A percentile compares a stretch with the other conserved stretches of the same genome.
Conservation (phyloP, 371 early-diverging fungal species). For the Mortierella sp. region DNA sequence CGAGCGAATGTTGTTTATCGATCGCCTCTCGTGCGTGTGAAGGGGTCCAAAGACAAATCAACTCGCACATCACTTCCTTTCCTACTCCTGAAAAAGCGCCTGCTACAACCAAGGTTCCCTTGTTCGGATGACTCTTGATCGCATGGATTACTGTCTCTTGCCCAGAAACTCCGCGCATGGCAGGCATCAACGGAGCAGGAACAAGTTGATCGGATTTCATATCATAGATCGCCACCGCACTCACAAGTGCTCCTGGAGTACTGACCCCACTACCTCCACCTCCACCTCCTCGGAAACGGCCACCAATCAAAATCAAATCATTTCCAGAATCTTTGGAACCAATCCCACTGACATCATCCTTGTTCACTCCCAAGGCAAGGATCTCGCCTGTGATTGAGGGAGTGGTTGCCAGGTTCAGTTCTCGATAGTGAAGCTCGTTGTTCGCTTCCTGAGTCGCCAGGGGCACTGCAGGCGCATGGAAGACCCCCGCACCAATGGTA, state of each 20-base stretch:
- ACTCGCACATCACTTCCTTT: slow-evolving; percentile 52
- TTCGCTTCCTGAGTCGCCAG: not conserved
- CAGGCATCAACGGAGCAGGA: slow-evolving; percentile 8
- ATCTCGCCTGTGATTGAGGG: slow-evolving; percentile 20
- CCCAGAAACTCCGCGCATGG: slow-evolving; percentile 5
- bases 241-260: not conserved
- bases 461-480: slow-evolving; percentile 10
- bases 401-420: slow-evolving; percentile 4
- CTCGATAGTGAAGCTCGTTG: slow-evolving; percentile 6
- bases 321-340: slow-evolving; percentile 11
- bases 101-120: slow-evolving; percentile 55
- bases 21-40: slow-evolving; percentile 22
- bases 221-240: not conserved
- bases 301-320: slow-evolving; percentile 64
- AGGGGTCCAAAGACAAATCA: slow-evolving; percentile 57
- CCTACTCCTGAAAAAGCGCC: slow-evolving; percentile 68
- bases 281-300: slow-evolving; percentile 42
- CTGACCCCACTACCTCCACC: not conserved
- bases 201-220: slow-evolving; percentile 9
- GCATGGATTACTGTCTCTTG: slow-evolving; percentile 53
- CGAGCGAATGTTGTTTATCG: slow-evolving; percentile 22
- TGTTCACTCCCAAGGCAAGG: slow-evolving; percentile 28
- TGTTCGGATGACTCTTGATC: slow-evolving; percentile 50
- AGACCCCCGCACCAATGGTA: slow-evolving; percentile 26
- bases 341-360: slow-evolving; percentile 25